Evolutionary conservation across 306 rosid species (phyloP).

Genomic region (Vicia villosa): DNA sequence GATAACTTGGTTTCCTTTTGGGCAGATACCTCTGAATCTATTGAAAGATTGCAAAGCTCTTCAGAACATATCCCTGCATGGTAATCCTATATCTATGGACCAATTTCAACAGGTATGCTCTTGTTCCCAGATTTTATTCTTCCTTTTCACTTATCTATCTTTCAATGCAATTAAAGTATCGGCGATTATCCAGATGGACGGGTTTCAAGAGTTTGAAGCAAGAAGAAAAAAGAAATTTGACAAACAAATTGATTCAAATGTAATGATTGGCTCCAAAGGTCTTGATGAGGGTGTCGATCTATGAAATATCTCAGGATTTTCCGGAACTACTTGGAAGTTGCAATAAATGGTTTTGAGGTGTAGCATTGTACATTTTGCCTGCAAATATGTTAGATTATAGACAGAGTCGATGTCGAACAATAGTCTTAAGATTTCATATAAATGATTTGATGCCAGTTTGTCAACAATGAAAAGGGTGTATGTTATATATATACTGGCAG

Average conservation of each 20-base stretch:
- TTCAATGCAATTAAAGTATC: conserved; percentile 28
- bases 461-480: conserved; percentile 9
- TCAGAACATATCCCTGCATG: conserved; percentile 87
- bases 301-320: conserved; percentile 39
- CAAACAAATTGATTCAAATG: conserved; percentile 92
- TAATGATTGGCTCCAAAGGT: conserved; percentile 89
- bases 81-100: conserved; percentile 90
- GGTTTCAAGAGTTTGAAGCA: conserved; percentile 89
- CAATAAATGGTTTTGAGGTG: conserved; percentile 19
- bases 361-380: conserved; percentile 29
- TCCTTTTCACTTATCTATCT: neutral
- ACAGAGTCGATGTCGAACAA: neutral
- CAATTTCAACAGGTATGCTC: conserved; percentile 81
- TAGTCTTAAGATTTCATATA: conserved; percentile 17
- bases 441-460: conserved; percentile 23
- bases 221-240: conserved; percentile 93
- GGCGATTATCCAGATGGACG: conserved; percentile 65
- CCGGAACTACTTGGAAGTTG: conserved; percentile 9
- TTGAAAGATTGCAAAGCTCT: conserved; percentile 89
- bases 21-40: conserved; percentile 70
- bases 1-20: conserved; percentile 28
- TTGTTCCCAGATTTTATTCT: conserved; percentile 1
- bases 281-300: conserved; percentile 94
- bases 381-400: conserved; percentile 38
- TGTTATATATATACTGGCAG: neutral